Evolutionary conservation across 192 early-diverging fungal species (phyloP).

Genomic region (Jimgerdemannia flammicorona): DNA sequence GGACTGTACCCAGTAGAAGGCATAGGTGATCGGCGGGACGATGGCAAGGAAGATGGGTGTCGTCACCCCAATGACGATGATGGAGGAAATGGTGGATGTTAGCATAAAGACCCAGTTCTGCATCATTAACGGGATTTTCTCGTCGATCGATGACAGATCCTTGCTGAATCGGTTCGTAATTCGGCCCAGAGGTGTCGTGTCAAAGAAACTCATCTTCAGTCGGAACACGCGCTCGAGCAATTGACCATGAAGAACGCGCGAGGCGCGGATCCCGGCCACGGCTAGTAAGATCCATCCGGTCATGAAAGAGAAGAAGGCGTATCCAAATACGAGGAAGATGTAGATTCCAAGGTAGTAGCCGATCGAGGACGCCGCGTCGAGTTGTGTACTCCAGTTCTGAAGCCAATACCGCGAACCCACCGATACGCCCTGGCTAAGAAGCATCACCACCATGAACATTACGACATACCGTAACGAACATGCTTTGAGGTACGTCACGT

Average conservation of each 20-base stretch:
- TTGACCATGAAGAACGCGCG: constrained; percentile 49
- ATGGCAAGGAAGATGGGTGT: constrained; percentile 7
- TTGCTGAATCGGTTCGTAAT: constrained; percentile 84
- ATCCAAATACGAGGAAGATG: constrained; percentile 6
- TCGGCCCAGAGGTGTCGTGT: constrained; percentile 71
- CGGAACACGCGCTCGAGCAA: constrained; percentile 41
- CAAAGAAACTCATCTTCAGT: constrained; percentile 39
- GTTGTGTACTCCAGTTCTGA: constrained; percentile 3
- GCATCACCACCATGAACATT: background rate
- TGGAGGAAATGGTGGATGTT: background rate
- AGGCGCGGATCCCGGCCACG: constrained; percentile 48
- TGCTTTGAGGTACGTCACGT: constrained; percentile 4
- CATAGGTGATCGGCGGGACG: background rate
- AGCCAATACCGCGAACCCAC: constrained; percentile 8
- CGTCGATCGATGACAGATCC: constrained; percentile 48
- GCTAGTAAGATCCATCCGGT: constrained; percentile 1
- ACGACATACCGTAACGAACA: constrained; percentile 4
- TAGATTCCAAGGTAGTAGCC: constrained; percentile 17
- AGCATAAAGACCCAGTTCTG: background rate
- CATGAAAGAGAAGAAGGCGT: constrained; percentile 3
- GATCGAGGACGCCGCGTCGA: background rate
- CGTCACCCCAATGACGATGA: constrained; percentile 9
- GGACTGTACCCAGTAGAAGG: constrained; percentile 11
- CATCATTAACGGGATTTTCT: background rate
- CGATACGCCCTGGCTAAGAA: constrained; percentile 9